Conservation (phyloP, 2,329 filamentous ascomycete species). For the Dactylellina haptotyla region DNA sequence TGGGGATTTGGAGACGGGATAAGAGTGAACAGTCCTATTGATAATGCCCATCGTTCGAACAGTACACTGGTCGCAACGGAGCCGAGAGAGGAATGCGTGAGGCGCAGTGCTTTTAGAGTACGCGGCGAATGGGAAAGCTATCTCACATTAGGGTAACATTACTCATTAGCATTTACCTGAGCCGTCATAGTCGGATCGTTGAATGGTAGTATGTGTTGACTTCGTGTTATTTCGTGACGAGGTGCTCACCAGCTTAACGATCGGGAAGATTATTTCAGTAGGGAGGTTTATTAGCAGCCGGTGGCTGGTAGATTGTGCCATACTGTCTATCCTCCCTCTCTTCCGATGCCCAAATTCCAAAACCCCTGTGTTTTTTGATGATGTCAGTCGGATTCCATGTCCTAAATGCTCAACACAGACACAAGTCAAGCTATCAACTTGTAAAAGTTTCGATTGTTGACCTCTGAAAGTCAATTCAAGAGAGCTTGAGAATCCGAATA, state of each 20-base stretch:
- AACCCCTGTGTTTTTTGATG: too few relatives aligned
- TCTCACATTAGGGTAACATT: too few relatives aligned
- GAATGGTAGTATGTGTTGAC: not conserved
- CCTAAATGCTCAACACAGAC: too few relatives aligned
- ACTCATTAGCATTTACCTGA: not conserved
- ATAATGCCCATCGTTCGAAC: conserved; percentile 8
- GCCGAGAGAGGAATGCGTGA: not conserved
- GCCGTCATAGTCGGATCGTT: not conserved
- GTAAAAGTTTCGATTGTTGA: too few relatives aligned
- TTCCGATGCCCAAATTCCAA: too few relatives aligned
- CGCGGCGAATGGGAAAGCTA: not conserved
- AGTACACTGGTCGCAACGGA: not conserved
- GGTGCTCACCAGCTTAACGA: not conserved
- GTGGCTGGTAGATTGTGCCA: too few relatives aligned
- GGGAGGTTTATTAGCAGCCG: not conserved
- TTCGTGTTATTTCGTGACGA: not conserved
- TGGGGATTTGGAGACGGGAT: not conserved
- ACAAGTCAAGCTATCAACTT: too few relatives aligned
- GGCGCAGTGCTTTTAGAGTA: not conserved
- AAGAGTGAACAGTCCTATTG: not conserved
- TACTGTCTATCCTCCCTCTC: too few relatives aligned
- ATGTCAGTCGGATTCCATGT: too few relatives aligned
- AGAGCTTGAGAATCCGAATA: too few relatives aligned
- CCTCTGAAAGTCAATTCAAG: too few relatives aligned
- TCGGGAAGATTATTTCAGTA: not conserved